Evolutionary conservation across 139 green algal genomes (phyloP).

Genomic region (Ettlia oleoabundans): DNA sequence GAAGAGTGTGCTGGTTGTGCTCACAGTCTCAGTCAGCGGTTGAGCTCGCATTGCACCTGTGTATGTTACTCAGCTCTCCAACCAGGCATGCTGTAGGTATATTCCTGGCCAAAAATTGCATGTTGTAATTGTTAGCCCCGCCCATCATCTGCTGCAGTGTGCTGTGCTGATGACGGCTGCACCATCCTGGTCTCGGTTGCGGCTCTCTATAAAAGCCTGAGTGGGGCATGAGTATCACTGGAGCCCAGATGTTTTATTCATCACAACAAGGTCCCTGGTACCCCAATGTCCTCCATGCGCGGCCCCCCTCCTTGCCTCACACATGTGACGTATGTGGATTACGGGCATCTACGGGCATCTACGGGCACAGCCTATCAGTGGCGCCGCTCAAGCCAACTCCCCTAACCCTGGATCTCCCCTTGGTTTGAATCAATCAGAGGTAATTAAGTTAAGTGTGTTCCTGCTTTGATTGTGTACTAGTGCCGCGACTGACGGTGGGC

Average conservation of each 20-base stretch:
- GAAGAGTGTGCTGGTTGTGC: background rate
- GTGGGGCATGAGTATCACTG: too few species aligned
- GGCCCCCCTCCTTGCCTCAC: too few species aligned
- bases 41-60: too few species aligned
- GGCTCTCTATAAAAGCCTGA: background rate
- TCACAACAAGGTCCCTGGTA: too few species aligned
- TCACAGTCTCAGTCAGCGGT: background rate
- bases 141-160: background rate
- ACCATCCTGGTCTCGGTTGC: slow-evolving; percentile 12
- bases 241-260: too few species aligned
- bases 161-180: background rate
- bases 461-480: background rate
- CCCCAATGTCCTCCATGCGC: too few species aligned
- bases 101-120: background rate
- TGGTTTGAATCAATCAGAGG: too few species aligned
- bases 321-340: too few species aligned
- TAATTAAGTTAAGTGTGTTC: background rate
- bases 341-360: too few species aligned
- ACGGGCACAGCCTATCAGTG: too few species aligned
- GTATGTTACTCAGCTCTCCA: background rate
- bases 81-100: background rate
- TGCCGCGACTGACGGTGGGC: background rate
- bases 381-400: too few species aligned
- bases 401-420: too few species aligned
- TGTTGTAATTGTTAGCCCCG: background rate